A percentile compares a stretch with the other conserved stretches of the same genome.
phyloP scores from a whole-genome alignment of 163 green algal species.

The Scenedesmus sp. region DNA sequence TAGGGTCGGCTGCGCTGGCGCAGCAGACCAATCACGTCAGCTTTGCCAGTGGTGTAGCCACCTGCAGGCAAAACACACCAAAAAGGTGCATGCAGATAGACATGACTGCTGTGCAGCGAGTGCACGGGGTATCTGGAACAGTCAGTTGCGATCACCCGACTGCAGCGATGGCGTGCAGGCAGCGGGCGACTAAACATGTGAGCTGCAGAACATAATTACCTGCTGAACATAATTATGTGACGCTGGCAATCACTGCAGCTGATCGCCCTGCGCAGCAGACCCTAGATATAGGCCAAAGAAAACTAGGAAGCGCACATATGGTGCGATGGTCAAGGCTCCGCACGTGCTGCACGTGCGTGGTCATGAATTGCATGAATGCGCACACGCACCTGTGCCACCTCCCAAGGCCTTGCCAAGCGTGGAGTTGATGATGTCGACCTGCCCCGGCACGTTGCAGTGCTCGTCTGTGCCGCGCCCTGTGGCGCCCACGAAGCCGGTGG shows the following conservation, averaged over 20 bases:
- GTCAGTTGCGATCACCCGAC: too few species aligned
- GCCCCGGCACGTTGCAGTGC: slow-evolving; percentile 68
- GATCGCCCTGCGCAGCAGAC: too few species aligned
- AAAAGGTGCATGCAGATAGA: slow-evolving; percentile 69
- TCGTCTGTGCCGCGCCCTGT: slow-evolving; percentile 78
- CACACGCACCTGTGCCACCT: slow-evolving; percentile 62
- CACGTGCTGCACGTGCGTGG: background rate
- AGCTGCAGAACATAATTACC: too few species aligned
- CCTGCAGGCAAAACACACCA: slow-evolving; percentile 45
- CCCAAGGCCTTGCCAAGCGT: slow-evolving; percentile 84
- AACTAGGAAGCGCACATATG: background rate
- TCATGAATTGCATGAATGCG: background rate
- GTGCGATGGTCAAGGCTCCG: too few species aligned
- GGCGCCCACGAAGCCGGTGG: slow-evolving; percentile 78
- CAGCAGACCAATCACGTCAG: slow-evolving; percentile 75
- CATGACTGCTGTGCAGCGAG: slow-evolving; percentile 58
- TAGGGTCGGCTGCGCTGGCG: slow-evolving; percentile 80
- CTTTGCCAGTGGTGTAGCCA: slow-evolving; percentile 78
- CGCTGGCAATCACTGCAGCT: background rate
- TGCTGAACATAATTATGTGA: too few species aligned
- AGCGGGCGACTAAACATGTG: too few species aligned
- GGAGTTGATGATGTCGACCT: slow-evolving; percentile 84
- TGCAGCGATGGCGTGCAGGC: too few species aligned
- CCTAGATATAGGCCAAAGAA: too few species aligned
- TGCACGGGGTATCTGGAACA: background rate